Evolutionary conservation across 2,329 filamentous ascomycete genomes (phyloP).

Genomic region (Calonectria naviculata): DNA sequence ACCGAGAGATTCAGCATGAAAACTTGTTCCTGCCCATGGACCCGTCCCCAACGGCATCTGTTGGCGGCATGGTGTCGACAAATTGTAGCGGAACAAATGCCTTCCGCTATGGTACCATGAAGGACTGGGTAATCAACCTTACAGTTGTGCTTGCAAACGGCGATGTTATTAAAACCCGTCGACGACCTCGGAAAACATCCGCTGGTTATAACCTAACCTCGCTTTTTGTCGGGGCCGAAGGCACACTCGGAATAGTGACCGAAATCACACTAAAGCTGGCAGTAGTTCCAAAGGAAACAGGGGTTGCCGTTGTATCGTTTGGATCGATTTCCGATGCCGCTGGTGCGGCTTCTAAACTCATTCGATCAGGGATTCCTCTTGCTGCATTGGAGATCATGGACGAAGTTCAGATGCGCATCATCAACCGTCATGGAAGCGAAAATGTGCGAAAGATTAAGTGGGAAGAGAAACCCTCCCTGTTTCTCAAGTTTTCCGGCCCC

Average conservation of each 20-base stretch:
- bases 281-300: slow-evolving; percentile 75
- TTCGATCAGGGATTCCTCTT: slow-evolving; percentile 78
- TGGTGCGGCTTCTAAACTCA: slow-evolving; percentile 77
- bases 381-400: slow-evolving; percentile 85
- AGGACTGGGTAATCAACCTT: slow-evolving; percentile 85
- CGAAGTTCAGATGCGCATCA: slow-evolving; percentile 77
- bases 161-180: slow-evolving; percentile 81
- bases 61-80: slow-evolving; percentile 83
- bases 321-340: slow-evolving; percentile 69
- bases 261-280: slow-evolving; percentile 83
- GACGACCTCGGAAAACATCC: slow-evolving; percentile 80
- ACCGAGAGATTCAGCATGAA: slow-evolving; percentile 74
- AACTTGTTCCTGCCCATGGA: slow-evolving; percentile 88
- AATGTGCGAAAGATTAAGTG: slow-evolving; percentile 68
- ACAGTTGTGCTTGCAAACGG: slow-evolving; percentile 88
- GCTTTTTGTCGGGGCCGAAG: slow-evolving; percentile 84
- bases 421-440: slow-evolving; percentile 55
- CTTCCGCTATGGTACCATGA: slow-evolving; percentile 88
- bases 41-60: slow-evolving; percentile 85
- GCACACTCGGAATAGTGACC: slow-evolving; percentile 83
- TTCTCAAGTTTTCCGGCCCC: slow-evolving; percentile 75
- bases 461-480: slow-evolving; percentile 74
- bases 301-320: slow-evolving; percentile 71
- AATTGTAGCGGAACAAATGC: slow-evolving; percentile 79
- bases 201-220: slow-evolving; percentile 86